Base-by-base conservation (phyloP, 2,329 filamentous ascomycete species). In the Dothistroma septosporum region DNA sequence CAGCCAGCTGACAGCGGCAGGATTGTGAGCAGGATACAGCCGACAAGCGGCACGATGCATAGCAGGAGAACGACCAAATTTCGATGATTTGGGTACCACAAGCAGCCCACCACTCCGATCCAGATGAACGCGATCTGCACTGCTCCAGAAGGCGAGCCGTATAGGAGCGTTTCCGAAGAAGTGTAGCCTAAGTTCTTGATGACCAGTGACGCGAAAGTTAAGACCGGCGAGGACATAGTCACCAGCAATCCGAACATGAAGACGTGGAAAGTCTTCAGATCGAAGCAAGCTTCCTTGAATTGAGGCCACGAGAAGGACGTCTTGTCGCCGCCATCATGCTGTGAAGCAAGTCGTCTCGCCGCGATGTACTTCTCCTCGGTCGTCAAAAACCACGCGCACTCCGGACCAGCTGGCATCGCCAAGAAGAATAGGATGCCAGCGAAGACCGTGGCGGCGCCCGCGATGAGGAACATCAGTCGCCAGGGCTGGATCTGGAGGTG, bases 201-300 rank as follows among this genome's bases (percentile, higher is more conserved):
- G 21, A 83, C 76, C 5, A 82, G 74, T 0, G 78, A 80, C 1
- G 79, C 78, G 61, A 83, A 83, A 1, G 77, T 80, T 7, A 80
- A 61, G 0, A 81, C 77, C 0, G 79, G 78, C 0, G 76, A 77
- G 55, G 77, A 76, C 73, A 80, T 78, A 0, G 78, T 80, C 8
- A 81, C 75, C 1, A 81, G 66, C 2, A 82, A 71, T 8, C 78
- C 79, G 59, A 81, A 80, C 54, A 70, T 72, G 60, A 80, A 80
- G 12, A 77, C 74, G 41, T 76, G 71, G 75, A 77, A 82, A 0
- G 79, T 72, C 64, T 78, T 79, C 8, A 74, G 64, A 58, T 82
- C 79, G 4, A 73, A 31, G 21, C 79, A 61, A 0, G 79, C 72
- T 68, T 83, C 80, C 37, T 70, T 72, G 11, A 82, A 68, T 68